These are phyloP conservation scores for Licmophora abbreviata DNA, from an alignment of 108 stramenopile species.

Conservation along the genomic window DNA sequence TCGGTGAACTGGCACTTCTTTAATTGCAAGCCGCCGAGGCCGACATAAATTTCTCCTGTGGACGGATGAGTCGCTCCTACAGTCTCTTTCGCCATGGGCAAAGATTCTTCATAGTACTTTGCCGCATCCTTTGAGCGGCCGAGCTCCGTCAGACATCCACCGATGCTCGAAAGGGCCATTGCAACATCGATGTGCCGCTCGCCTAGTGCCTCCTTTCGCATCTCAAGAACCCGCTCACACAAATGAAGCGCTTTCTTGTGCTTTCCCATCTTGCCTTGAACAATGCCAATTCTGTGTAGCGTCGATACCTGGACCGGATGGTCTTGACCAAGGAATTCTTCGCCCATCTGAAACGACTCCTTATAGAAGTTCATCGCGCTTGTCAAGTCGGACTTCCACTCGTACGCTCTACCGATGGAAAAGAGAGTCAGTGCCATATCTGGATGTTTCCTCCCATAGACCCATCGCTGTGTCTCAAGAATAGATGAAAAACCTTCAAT, in stretches of 20 bases:
- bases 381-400: conserved; percentile 32
- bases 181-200: conserved; percentile 39
- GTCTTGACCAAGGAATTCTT: conserved; percentile 52
- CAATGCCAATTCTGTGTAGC: conserved; percentile 53
- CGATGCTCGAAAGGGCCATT: conserved; percentile 24
- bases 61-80: conserved; percentile 23
- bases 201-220: conserved; percentile 36
- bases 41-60: conserved; percentile 31
- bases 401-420: conserved; percentile 46
- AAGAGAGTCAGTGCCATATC: conserved; percentile 53
- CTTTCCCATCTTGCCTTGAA: conserved; percentile 38
- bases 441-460: conserved; percentile 55
- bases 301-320: conserved; percentile 56
- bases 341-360: conserved; percentile 59
- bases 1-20: conserved; percentile 58
- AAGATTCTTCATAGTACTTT: conserved; percentile 23
- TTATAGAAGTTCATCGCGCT: conserved; percentile 40
- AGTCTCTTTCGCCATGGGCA: conserved; percentile 15
- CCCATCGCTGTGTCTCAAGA: conserved; percentile 29
- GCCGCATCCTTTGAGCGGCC: conserved; percentile 18
- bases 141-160: conserved; percentile 23
- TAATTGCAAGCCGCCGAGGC: conserved; percentile 44
- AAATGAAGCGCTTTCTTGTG: conserved; percentile 49
- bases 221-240: conserved; percentile 33
- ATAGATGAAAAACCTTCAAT: conserved; percentile 33